A percentile compares a stretch with the other conserved stretches of the same genome.
Evolutionary conservation across 768 basidiomycete genomes (phyloP).

Genomic region (Termitomyces sp.): DNA sequence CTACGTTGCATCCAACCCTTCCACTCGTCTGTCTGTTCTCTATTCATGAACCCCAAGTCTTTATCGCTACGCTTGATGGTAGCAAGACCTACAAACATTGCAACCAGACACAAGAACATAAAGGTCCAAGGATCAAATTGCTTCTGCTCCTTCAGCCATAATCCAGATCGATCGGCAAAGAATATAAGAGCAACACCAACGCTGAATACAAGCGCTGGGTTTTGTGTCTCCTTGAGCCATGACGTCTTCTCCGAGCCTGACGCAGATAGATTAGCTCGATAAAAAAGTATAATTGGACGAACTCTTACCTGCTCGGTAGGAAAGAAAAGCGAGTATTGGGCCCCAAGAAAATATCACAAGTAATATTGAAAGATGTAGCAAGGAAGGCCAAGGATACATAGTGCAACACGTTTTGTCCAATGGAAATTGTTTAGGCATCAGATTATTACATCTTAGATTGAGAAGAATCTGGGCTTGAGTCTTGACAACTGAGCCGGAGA

Average conservation of each 20-base stretch:
- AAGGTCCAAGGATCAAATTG: slow-evolving; percentile 70
- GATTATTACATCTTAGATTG: slow-evolving; percentile 77
- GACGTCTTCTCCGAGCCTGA: slow-evolving; percentile 3
- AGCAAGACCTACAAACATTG: slow-evolving; percentile 51
- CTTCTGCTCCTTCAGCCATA: slow-evolving; percentile 91
- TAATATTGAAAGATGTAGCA: slow-evolving; percentile 51
- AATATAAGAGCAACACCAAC: slow-evolving; percentile 63
- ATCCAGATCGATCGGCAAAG: slow-evolving; percentile 75
- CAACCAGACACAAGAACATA: slow-evolving; percentile 44
- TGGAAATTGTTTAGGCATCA: slow-evolving; percentile 54
- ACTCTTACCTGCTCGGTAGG: slow-evolving; percentile 14
- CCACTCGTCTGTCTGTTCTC: slow-evolving; percentile 96
- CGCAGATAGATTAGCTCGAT: not conserved
- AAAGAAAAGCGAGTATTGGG: slow-evolving; percentile 37
- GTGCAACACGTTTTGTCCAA: slow-evolving; percentile 79
- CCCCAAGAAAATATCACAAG: slow-evolving; percentile 41
- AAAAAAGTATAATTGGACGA: not conserved
- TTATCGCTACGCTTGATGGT: slow-evolving; percentile 70
- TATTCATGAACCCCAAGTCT: slow-evolving; percentile 83
- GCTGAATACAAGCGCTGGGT: slow-evolving; percentile 58
- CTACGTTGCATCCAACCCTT: slow-evolving; percentile 97
- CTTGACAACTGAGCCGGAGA: slow-evolving; percentile 51
- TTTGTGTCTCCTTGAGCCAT: slow-evolving; percentile 27
- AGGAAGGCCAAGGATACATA: slow-evolving; percentile 61
- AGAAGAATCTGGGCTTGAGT: slow-evolving; percentile 74